Evolutionary conservation across 2,329 filamentous ascomycete genomes (phyloP).

Genomic region (Clarireedia hainanense): DNA sequence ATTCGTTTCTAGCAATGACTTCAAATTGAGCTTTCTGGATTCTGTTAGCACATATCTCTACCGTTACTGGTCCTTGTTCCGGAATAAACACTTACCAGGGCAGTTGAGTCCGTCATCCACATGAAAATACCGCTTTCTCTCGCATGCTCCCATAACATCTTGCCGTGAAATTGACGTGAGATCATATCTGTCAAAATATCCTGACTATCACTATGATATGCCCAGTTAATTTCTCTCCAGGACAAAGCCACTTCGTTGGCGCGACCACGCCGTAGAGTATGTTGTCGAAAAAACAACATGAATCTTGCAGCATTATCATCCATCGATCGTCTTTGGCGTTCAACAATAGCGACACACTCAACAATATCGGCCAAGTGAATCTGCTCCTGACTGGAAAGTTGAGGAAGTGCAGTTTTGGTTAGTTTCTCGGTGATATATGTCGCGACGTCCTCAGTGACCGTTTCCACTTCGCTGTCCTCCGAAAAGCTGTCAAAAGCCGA

Average conservation of each 20-base stretch:
- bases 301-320: slow-evolving; percentile 86
- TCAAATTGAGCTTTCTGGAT: slow-evolving; percentile 71
- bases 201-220: slow-evolving; percentile 76
- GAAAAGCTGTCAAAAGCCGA: slow-evolving; percentile 41
- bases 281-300: slow-evolving; percentile 79
- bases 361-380: slow-evolving; percentile 78
- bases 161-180: slow-evolving; percentile 68
- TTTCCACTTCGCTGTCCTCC: slow-evolving; percentile 49
- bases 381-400: slow-evolving; percentile 78
- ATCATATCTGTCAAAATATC: slow-evolving; percentile 85
- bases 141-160: slow-evolving; percentile 77
- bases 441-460: slow-evolving; percentile 66
- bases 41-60: slow-evolving; percentile 6
- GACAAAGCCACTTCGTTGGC: slow-evolving; percentile 58
- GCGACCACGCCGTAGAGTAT: slow-evolving; percentile 61
- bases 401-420: slow-evolving; percentile 64
- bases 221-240: slow-evolving; percentile 79
- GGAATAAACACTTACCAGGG: slow-evolving; percentile 54
- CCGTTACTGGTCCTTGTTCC: slow-evolving; percentile 10
- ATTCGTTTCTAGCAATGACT: slow-evolving; percentile 84
- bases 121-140: slow-evolving; percentile 86
- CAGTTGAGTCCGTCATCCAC: slow-evolving; percentile 75
- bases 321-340: slow-evolving; percentile 80
- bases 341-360: slow-evolving; percentile 75
- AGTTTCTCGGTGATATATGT: slow-evolving; percentile 66